These are phyloP conservation scores for Porogramme epimiltina DNA, from an alignment of 1,284 basidiomycete genomes.

Conservation along the genomic window DNA sequence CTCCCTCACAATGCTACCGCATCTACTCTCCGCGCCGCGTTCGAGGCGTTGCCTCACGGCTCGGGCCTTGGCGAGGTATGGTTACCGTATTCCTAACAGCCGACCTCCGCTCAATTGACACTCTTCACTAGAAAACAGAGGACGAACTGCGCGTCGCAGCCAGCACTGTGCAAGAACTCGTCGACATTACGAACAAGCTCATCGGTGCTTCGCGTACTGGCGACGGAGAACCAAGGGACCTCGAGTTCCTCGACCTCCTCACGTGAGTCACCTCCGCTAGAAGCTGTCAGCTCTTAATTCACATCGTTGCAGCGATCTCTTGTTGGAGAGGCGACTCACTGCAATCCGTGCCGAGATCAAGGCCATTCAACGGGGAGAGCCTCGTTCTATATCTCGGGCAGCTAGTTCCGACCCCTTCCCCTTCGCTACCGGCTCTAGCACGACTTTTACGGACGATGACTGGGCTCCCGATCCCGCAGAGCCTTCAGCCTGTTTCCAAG, in stretches of 20 bases:
- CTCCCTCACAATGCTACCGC: background rate
- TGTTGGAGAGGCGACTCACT: slow-evolving; percentile 6
- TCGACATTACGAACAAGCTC: slow-evolving; percentile 12
- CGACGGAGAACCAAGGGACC: slow-evolving; percentile 12
- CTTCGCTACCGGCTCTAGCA: background rate
- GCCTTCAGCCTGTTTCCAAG: too few relatives aligned
- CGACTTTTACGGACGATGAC: background rate
- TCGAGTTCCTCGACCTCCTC: slow-evolving; percentile 5
- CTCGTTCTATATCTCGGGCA: background rate
- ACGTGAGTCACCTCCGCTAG: background rate
- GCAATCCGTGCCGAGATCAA: slow-evolving; percentile 8
- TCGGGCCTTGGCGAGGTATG: slow-evolving; percentile 15
- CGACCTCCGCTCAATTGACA: background rate
- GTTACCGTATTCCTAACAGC: background rate
- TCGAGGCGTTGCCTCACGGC: slow-evolving; percentile 5
- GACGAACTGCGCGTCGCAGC: slow-evolving; percentile 15
- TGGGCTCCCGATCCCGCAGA: too few relatives aligned
- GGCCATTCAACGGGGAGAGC: slow-evolving; percentile 16
- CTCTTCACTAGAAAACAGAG: slow-evolving; percentile 17
- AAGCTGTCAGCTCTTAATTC: background rate
- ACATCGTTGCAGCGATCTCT: slow-evolving; percentile 2
- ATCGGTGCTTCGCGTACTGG: slow-evolving; percentile 17
- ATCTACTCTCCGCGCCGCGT: background rate
- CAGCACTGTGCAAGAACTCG: slow-evolving; percentile 5
- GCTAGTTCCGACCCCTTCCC: background rate